Evolutionary conservation across 306 rosid genomes (phyloP), one percentile per base, ranked within the genome.

Genomic region (Boehmeria nivea): DNA sequence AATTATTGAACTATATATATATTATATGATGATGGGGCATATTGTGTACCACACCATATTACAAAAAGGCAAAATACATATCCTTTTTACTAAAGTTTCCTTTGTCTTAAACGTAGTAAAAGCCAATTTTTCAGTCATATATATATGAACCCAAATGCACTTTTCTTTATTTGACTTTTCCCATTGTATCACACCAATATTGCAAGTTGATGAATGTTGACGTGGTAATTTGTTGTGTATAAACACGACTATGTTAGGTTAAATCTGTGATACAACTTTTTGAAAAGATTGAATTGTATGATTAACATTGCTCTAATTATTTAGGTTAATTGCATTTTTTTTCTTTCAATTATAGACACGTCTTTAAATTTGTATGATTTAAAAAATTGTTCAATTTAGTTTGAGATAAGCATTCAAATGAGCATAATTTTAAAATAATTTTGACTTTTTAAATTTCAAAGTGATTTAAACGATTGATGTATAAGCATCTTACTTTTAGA

Each of bases 131-230:
- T 12, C 54, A 31, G 36, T 44, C 15, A 40, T 20, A 21, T 21
- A 40, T 20, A 21, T 21, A 49, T 49, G 54, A 26, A 25, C 54
- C 51, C 51, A 45, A 45, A 17, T 4, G 23, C 33, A 11, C 34
- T 24, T 48, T 48, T 48, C 25, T 48, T 48, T 23, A 20, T 48
- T 48, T 48, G 53, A 48, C 53, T 48, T 20, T 48, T 48, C 13
- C 24, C 36, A 31, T 10, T 40, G 15, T 40, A 5, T 40, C 45
- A 12, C 17, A 3, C 45, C 9, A 31, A 4, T 31, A 49, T 2
- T n/a, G 27, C 14, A 12, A 25, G 54, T 49, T 49, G 16, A 9
- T 23, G 15, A 25, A n/a, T 11, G 33, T 23, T 21, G 54, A 6
- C 6, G 28, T 49, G 28, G n/a, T 49, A 8, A 12, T 49, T 12